A percentile compares a stretch with the other conserved stretches of the same genome.
phyloP scores from a whole-genome alignment of 495 filamentous ascomycete species.

The Xylaria sp. region DNA sequence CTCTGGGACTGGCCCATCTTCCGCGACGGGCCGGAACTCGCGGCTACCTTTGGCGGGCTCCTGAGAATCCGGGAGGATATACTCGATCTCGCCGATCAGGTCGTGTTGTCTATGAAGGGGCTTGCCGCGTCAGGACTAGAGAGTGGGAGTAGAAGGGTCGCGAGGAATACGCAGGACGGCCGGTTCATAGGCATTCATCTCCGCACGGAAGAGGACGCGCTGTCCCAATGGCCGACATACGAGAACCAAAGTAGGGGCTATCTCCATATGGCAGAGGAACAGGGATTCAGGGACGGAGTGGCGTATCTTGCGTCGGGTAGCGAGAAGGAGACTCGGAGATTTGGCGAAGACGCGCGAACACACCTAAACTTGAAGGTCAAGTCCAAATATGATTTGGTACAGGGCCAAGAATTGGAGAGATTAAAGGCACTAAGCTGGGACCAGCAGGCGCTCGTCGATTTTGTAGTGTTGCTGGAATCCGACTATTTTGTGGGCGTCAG shows the following conservation, averaged over 20 bases:
- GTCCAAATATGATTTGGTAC: conserved; percentile 47
- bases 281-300: conserved; percentile 38
- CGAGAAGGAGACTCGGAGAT: conserved; percentile 43
- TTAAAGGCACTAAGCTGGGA: conserved; percentile 52
- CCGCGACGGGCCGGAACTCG: conserved; percentile 53
- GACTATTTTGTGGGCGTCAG: conserved; percentile 53
- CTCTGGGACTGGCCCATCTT: conserved; percentile 53
- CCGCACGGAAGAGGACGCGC: conserved; percentile 50
- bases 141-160: background rate
- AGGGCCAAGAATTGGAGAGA: conserved; percentile 27
- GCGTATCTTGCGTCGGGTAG: conserved; percentile 54
- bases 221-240: conserved; percentile 50
- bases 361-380: conserved; percentile 33
- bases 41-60: conserved; percentile 49
- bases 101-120: conserved; percentile 39
- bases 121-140: conserved; percentile 26
- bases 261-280: conserved; percentile 36
- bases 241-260: conserved; percentile 50
- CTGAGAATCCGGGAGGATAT: conserved; percentile 49
- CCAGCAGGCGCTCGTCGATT: conserved; percentile 54
- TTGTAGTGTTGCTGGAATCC: conserved; percentile 45
- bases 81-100: conserved; percentile 39
- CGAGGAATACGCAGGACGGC: background rate
- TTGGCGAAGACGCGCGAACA: conserved; percentile 35
- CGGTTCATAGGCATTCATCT: conserved; percentile 49